Evolutionary conservation across 2,329 filamentous ascomycete genomes (phyloP).

Genomic region (Verticillium nubilum): DNA sequence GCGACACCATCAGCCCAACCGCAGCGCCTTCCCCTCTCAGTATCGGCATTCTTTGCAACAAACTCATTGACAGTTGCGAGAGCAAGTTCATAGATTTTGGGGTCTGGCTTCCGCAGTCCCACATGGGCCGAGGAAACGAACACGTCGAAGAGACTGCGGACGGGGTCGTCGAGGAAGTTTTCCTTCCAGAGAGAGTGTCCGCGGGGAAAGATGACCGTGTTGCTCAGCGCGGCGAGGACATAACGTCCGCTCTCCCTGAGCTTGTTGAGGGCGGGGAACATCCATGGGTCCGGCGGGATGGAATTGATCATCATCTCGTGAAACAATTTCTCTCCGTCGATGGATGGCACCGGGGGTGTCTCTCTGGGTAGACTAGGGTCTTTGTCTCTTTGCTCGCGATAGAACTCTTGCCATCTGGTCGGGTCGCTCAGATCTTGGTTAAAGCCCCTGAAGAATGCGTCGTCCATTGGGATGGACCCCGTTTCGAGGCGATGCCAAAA

Average conservation of each 20-base stretch:
- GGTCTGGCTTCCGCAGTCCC: slow-evolving; percentile 82
- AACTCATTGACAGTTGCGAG: slow-evolving; percentile 60
- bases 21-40: slow-evolving; percentile 27
- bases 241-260: slow-evolving; percentile 61
- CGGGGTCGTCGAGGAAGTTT: slow-evolving; percentile 46
- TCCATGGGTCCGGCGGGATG: slow-evolving; percentile 71
- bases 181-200: slow-evolving; percentile 62
- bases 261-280: slow-evolving; percentile 74
- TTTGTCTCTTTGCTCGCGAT: slow-evolving; percentile 36
- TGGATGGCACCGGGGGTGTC: slow-evolving; percentile 59
- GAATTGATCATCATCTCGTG: slow-evolving; percentile 84
- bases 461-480: slow-evolving; percentile 72
- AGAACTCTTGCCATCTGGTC: slow-evolving; percentile 64
- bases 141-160: slow-evolving; percentile 71
- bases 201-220: slow-evolving; percentile 81
- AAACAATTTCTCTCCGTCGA: slow-evolving; percentile 78
- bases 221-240: slow-evolving; percentile 77
- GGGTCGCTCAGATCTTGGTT: slow-evolving; percentile 64
- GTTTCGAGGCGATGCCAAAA: slow-evolving; percentile 87
- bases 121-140: slow-evolving; percentile 85
- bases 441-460: slow-evolving; percentile 71
- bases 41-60: slow-evolving; percentile 44
- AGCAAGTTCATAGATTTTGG: slow-evolving; percentile 72
- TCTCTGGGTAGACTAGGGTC: slow-evolving; percentile 30
- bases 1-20: slow-evolving; percentile 48